Base-by-base conservation (phyloP, 169 alveolate genomes). In the Plasmodium gonderi region DNA sequence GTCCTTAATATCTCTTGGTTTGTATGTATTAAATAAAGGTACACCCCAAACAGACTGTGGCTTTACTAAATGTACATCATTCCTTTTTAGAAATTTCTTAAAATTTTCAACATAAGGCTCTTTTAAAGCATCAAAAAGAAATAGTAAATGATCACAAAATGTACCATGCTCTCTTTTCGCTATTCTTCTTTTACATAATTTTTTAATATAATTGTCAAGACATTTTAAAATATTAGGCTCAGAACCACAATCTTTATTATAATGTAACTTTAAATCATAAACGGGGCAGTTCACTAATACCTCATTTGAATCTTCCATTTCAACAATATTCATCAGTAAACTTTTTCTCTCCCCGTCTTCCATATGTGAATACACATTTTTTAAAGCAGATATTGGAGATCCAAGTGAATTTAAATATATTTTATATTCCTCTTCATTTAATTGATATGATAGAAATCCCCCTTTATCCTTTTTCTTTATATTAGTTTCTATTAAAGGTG, bases 381-480 rank as follows among this genome's bases (percentile, higher is more conserved):
- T 85, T 20, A 85, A 42, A 31, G 92, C 89, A 74, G 92, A 26
- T 14, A 75, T 23, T 51, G 60, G 79, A 1, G 79, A 5, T 23
- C 87, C 92, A 20, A 54, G 12, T 4, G 79, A 17, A 75, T 31
- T 29, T 23, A 85, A 64, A 75, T 54, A 85, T 75, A 75, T 42
- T 85, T 85, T 75, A 85, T 85, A 85, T 38, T 85, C 92, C 6
- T 38, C 79, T 75, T 8, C 68, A 38, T 72, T 76, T 40, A 85
- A 75, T 31, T 85, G 79, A 33, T 44, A 85, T 14, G 77, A 40
- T 75, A 85, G 68, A 31, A n/a, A n/a, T 1, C 36, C 33, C 17
- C 17, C 69, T 7, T 8, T 31, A 20, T 68, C 40, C 68, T 44
- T 67, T 6, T 17, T 29, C 49, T 42, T 72, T 74, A 74, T 85